Evolutionary conservation across 1,284 basidiomycete species (phyloP).

Genomic region (Lentinus polychrous): DNA sequence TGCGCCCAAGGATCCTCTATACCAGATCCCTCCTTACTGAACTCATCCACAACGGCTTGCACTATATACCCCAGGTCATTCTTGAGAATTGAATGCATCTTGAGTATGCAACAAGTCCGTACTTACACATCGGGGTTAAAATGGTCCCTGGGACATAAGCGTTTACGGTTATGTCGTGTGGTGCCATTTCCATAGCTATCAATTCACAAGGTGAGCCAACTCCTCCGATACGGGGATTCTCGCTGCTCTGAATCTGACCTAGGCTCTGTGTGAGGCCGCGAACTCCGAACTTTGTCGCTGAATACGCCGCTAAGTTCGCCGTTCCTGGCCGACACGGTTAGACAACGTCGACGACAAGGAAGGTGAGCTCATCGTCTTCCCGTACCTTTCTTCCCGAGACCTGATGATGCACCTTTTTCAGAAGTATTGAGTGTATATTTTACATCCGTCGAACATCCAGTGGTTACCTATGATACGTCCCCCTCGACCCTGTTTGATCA

Average conservation of each 20-base stretch:
- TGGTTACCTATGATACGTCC: slow-evolving; percentile 24
- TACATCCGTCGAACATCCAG: not conserved
- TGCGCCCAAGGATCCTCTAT: too few species aligned
- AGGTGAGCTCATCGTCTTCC: not conserved
- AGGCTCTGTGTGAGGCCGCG: slow-evolving; percentile 20
- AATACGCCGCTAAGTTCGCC: slow-evolving; percentile 10
- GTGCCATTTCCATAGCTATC: slow-evolving; percentile 12
- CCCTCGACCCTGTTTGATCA: slow-evolving; percentile 26
- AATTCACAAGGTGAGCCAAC: not conserved
- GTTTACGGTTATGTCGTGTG: slow-evolving; percentile 16
- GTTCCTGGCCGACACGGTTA: slow-evolving; percentile 3
- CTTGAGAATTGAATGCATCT: too few species aligned
- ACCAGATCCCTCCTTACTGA: too few species aligned
- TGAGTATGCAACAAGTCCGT: not conserved
- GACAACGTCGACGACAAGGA: not conserved
- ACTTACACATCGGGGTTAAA: slow-evolving; percentile 13
- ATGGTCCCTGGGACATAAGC: slow-evolving; percentile 15
- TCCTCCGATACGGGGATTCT: not conserved
- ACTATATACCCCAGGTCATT: not conserved
- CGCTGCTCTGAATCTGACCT: slow-evolving; percentile 8
- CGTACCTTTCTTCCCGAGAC: slow-evolving; percentile 17
- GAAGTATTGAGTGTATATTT: not conserved
- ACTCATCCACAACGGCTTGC: not conserved
- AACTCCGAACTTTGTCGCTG: slow-evolving; percentile 22
- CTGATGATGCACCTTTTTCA: slow-evolving; percentile 15